Evolutionary conservation across 345 rosid genomes (phyloP), one percentile per base, ranked within the genome.

Genomic region (Diplotaxis tenuifolia): DNA sequence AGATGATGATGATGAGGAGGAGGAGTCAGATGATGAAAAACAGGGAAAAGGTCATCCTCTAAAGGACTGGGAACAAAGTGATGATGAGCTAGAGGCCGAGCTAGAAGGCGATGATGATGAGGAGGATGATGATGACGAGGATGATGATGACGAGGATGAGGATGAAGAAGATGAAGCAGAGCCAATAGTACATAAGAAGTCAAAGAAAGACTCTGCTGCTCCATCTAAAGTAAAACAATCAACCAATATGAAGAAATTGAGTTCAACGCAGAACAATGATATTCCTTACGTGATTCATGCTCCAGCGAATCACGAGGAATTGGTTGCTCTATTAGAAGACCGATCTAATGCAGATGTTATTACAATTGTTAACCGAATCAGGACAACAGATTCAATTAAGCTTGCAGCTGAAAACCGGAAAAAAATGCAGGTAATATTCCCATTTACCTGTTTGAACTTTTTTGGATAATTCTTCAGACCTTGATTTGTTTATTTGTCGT

Each of bases 61-160:
- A 74, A 82, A 84, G 80, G 96, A 89, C 53, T 95, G 98, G 97
- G 96, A 92, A 75, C 96, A 87, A 75, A 92, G 96, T 82, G 98
- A 92, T 81, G 96, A 87, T 25, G 72, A 85, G 77, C 73, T 87
- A 70, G 89, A 68, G 59, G 75, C 77, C 11, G 87, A 84, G 81
- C 80, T 87, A 75, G 87, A 87, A 45, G 87, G 80, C 58, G 88
- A 78, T 32, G 69, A 38, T 4, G 69, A 38, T 4, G 47, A 42
- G 1, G 50, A 40, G 0, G 49, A 42, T 1, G 50, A 42, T 4
- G 47, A 40, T 11, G 47, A 14, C 2, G 78, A 75, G 8, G 83
- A 68, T 22, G 50, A 73, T 49, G 82, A 81, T 42, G 81, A 78
- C 2, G 73, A 32, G 40, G 68, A 67, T 3, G 65, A 73, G 1